Percentiles rank a stretch among this genome's conserved stretches.
Evolutionary conservation across 2,329 filamentous ascomycete genomes (phyloP).

Genomic region (Ophiocordyceps camponoti-rufipedis): DNA sequence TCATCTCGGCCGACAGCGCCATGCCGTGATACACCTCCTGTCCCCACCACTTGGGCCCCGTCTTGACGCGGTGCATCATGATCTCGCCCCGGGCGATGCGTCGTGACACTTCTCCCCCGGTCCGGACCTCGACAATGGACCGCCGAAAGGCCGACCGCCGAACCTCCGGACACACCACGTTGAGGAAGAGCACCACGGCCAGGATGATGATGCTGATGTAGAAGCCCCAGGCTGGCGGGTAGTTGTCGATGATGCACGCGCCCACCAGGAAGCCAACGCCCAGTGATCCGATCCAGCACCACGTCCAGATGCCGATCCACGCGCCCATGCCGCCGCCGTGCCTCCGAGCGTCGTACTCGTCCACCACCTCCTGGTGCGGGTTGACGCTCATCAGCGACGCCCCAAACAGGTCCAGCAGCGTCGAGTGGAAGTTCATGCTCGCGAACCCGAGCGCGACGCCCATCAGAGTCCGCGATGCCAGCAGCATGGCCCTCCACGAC

Average conservation of each 20-base stretch:
- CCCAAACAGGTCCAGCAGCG: slow-evolving; percentile 57
- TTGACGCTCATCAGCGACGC: slow-evolving; percentile 54
- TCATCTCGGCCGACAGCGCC: slow-evolving; percentile 48
- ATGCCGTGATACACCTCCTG: slow-evolving; percentile 58
- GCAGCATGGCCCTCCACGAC: slow-evolving; percentile 39
- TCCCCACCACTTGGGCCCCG: slow-evolving; percentile 59
- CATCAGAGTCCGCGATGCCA: slow-evolving; percentile 46
- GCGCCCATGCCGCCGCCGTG: slow-evolving; percentile 63
- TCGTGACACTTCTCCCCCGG: slow-evolving; percentile 30
- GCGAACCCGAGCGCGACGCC: slow-evolving; percentile 55
- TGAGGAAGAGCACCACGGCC: slow-evolving; percentile 46
- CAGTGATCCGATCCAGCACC: slow-evolving; percentile 57
- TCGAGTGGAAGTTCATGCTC: slow-evolving; percentile 59
- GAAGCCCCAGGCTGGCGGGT: slow-evolving; percentile 56
- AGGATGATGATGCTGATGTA: slow-evolving; percentile 54
- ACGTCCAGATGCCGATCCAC: slow-evolving; percentile 67
- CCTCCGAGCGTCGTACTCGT: slow-evolving; percentile 48
- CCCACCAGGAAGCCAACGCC: slow-evolving; percentile 56
- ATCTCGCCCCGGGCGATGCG: slow-evolving; percentile 54
- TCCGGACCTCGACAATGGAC: slow-evolving; percentile 47
- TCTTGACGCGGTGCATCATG: slow-evolving; percentile 56
- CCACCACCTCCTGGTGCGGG: slow-evolving; percentile 54
- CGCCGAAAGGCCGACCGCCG: slow-evolving; percentile 49
- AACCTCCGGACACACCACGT: slow-evolving; percentile 55
- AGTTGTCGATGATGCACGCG: slow-evolving; percentile 44